Conservation (phyloP, 495 filamentous ascomycete genomes). For the Aspergillus carlsbadensis region DNA sequence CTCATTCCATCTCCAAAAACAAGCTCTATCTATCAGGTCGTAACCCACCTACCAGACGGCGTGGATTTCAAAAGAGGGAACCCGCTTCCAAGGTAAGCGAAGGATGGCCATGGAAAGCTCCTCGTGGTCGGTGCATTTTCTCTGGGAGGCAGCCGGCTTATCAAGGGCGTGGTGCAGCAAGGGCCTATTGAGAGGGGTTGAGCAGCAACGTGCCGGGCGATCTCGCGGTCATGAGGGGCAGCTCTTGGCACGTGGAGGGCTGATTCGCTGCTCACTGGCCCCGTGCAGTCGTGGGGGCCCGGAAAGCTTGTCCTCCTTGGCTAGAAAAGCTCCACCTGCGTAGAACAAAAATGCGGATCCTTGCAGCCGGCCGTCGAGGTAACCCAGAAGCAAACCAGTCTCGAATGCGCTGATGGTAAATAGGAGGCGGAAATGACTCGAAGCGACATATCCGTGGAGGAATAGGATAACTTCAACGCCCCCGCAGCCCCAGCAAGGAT, state of each 20-base stretch:
- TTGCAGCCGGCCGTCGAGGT: slow-evolving; percentile 16
- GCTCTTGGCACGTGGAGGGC: slow-evolving; percentile 35
- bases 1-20: neutral
- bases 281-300: neutral
- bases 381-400: no score
- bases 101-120: neutral
- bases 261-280: slow-evolving; percentile 29
- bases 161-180: slow-evolving; percentile 20
- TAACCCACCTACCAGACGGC: slow-evolving; percentile 6
- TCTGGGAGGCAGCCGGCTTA: slow-evolving; percentile 9
- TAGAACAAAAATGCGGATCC: no score
- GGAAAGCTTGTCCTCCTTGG: slow-evolving; percentile 15
- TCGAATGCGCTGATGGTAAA: no score
- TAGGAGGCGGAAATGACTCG: no score
- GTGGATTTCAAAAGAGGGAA: slow-evolving; percentile 1
- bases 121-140: neutral
- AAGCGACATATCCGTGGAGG: no score
- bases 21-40: neutral
- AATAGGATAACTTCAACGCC: no score
- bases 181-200: slow-evolving; percentile 31
- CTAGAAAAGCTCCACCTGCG: neutral
- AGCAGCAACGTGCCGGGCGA: slow-evolving; percentile 37
- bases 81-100: neutral
- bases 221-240: slow-evolving; percentile 16
- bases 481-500: no score